A percentile compares a stretch with the other conserved stretches of the same genome.
Conservation (phyloP, 805 yeast species). For the Pichia deserticola region DNA sequence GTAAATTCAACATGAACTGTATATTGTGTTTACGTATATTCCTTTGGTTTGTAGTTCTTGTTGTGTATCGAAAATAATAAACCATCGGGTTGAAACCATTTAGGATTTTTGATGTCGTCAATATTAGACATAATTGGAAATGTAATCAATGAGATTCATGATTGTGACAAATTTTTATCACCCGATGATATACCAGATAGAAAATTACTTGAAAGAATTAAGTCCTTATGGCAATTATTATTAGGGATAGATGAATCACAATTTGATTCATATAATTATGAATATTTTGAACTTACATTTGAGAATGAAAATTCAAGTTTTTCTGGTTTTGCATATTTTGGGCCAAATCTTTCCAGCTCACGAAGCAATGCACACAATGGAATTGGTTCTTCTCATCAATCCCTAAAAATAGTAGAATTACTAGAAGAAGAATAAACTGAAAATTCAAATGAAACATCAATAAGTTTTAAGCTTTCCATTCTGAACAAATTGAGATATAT, state of each 20-base stretch:
- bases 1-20: too few species aligned
- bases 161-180: constrained; percentile 5
- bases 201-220: constrained; percentile 12
- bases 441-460: background rate
- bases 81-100: too few species aligned
- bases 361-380: background rate
- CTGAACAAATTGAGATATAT: constrained; percentile 6
- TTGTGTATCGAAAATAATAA: too few species aligned
- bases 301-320: background rate
- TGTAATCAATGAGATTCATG: constrained; percentile 11
- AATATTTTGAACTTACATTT: constrained; percentile 14
- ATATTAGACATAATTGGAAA: constrained; percentile 12
- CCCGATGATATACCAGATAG: constrained; percentile 4
- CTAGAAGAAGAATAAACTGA: constrained; percentile 2
- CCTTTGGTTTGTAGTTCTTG: too few species aligned
- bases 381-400: constrained; percentile 2
- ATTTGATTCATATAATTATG: constrained; percentile 14
- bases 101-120: background rate
- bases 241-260: constrained; percentile 19
- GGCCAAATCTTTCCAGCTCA: background rate
- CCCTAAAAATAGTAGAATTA: background rate
- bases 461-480: constrained; percentile 6
- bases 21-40: too few species aligned
- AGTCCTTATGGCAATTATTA: constrained; percentile 19
- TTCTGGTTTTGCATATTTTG: constrained; percentile 3